phyloP scores from a whole-genome alignment of 305 asterid genomes.

The Fraxinus angustifolia region DNA sequence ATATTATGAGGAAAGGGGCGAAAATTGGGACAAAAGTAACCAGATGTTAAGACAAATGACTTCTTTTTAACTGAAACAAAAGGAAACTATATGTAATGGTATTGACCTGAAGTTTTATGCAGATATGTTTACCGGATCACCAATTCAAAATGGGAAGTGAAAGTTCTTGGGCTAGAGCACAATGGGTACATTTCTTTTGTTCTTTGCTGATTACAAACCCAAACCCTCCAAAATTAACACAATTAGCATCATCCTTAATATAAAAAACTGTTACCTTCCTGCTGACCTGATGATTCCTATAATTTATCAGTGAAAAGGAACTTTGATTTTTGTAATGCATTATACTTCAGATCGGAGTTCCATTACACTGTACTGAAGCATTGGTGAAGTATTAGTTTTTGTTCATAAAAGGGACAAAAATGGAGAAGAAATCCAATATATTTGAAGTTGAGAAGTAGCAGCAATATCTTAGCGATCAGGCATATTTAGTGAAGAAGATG shows the following conservation, averaged over 20 bases:
- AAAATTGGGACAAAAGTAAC: neutral
- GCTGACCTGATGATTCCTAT: neutral
- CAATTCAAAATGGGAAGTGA: constrained; percentile 96
- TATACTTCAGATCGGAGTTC: neutral
- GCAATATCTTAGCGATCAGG: neutral
- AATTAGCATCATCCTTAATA: neutral
- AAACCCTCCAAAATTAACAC: neutral
- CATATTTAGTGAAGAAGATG: neutral
- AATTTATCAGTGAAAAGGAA: neutral
- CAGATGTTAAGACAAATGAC: neutral
- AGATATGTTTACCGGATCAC: constrained; percentile 93
- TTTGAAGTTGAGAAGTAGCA: neutral
- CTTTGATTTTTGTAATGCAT: neutral
- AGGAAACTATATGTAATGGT: constrained; percentile 17
- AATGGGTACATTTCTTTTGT: constrained; percentile 62
- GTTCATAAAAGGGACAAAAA: neutral
- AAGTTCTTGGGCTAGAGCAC: constrained; percentile 95
- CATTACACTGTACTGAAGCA: neutral
- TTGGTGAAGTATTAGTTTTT: neutral
- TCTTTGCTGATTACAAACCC: neutral
- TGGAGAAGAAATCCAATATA: neutral
- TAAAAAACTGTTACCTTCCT: neutral
- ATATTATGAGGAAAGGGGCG: neutral
- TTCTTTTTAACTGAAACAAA: neutral
- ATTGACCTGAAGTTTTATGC: constrained; percentile 41